Conservation (phyloP, 1,139 yeast species). For the Lodderomyces beijingensis region DNA sequence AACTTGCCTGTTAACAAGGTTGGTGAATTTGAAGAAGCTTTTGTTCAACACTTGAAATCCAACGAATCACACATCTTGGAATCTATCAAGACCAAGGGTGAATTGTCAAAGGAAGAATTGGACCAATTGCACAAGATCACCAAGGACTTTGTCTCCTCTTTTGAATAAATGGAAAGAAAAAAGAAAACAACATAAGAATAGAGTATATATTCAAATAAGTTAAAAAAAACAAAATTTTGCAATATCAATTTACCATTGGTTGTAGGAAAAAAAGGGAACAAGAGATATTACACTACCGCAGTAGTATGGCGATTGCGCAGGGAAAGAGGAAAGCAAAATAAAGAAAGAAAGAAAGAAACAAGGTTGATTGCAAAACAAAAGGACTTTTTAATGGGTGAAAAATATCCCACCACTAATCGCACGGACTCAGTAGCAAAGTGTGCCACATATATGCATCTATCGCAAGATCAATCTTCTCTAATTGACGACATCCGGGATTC, state of each 20-base stretch:
- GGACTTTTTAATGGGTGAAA: too few species aligned
- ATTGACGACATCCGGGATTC: background rate
- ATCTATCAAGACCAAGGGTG: slow-evolving; percentile 86
- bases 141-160: slow-evolving; percentile 73
- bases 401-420: too few species aligned
- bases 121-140: slow-evolving; percentile 87
- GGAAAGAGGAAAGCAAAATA: too few species aligned
- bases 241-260: too few species aligned
- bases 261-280: too few species aligned
- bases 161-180: slow-evolving; percentile 2
- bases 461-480: too few species aligned
- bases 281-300: too few species aligned
- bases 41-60: slow-evolving; percentile 86
- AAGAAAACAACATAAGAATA: background rate
- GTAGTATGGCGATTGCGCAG: too few species aligned
- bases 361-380: too few species aligned
- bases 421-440: too few species aligned
- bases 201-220: background rate
- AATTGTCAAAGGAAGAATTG: slow-evolving; percentile 82
- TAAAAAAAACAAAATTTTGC: background rate
- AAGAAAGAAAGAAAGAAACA: too few species aligned
- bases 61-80: slow-evolving; percentile 81
- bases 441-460: too few species aligned
- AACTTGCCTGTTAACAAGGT: slow-evolving; percentile 78
- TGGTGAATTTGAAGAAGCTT: slow-evolving; percentile 87